phyloP scores from a whole-genome alignment of 306 rosid species.

The Lotus japonicus region DNA sequence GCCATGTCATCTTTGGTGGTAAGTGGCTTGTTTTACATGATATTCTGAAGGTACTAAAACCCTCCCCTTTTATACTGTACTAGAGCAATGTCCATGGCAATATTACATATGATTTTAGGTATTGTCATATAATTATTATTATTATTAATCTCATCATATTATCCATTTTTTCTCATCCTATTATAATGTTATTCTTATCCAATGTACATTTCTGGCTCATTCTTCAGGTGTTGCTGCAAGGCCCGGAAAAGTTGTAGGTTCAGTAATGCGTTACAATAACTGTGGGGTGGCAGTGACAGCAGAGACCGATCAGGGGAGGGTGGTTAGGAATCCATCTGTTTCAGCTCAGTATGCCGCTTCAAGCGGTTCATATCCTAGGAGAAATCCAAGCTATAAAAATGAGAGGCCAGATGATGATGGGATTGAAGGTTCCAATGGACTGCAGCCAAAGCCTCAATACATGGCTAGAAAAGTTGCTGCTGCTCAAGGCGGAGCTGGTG shows the following conservation, averaged over 20 bases:
- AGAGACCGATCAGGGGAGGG: constrained; percentile 77
- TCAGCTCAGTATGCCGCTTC: constrained; percentile 53
- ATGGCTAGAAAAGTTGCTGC: constrained; percentile 93
- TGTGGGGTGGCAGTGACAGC: constrained; percentile 60
- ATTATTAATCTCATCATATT: no score
- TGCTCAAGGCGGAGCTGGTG: constrained; percentile 78
- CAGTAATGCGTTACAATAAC: constrained; percentile 74
- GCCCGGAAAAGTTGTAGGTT: constrained; percentile 87
- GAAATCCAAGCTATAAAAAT: constrained; percentile 70
- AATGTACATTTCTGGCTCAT: neutral
- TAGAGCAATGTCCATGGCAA: no score
- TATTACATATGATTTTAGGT: neutral
- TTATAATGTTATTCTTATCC: neutral
- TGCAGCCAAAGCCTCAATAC: constrained; percentile 89
- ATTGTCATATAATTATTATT: no score
- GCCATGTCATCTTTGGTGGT: no score
- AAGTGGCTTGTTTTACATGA: no score
- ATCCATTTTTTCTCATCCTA: neutral
- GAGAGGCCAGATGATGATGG: constrained; percentile 72
- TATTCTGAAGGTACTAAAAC: no score
- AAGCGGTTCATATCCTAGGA: constrained; percentile 68
- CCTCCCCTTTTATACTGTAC: no score
- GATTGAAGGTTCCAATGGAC: constrained; percentile 63
- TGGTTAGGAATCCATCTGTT: constrained; percentile 53
- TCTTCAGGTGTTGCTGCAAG: constrained; percentile 71